Evolutionary conservation across 352 stramenopile species (phyloP), one percentile per base, ranked within the genome.

Genomic region (Aphanomyces astaci): DNA sequence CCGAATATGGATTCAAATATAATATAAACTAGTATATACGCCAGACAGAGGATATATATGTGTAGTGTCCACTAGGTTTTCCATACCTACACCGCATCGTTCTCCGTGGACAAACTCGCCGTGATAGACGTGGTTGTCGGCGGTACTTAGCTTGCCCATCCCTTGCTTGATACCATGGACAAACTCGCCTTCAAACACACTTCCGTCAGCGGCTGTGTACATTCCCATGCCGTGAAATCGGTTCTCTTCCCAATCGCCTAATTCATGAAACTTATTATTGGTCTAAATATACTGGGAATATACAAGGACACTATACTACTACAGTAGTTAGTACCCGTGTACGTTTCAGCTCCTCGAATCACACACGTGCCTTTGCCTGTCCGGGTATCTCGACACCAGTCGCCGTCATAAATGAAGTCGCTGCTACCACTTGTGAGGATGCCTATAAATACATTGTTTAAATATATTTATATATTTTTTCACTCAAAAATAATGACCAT

Each of bases 181-280:
- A 68, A 92, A 94, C 75, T 95, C 87, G 33, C 87, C 87, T 33
- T 93, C 83, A 65, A 93, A 96, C 33, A 92, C 78, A 31, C 78
- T 79, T 1, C 87, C 87, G 53, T 92, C 83, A 0, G 86, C 84
- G 59, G 94, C 86, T 19, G 88, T 90, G 68, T 90, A 90, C 39
- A 82, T 89, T 22, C 87, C 87, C 3, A 63, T 72, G 7, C 87
- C 87, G 49, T 96, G 79, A 43, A 94, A 96, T 40, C 86, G 75
- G 57, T 92, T 92, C 9, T 65, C 64, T 4, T 70, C 65, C 87
- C 87, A 96, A 27, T 87, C 48, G 7, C 62, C 62, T 68, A 59
- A n/a, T n/a, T n/a, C n/a, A n/a, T n/a, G n/a, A n/a, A n/a, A n/a
- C n/a, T n/a, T n/a, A n/a, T n/a, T n/a, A n/a, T n/a, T n/a, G n/a